phyloP scores from a whole-genome alignment of 129 eudicot species.

The Centaurea solstitialis region DNA sequence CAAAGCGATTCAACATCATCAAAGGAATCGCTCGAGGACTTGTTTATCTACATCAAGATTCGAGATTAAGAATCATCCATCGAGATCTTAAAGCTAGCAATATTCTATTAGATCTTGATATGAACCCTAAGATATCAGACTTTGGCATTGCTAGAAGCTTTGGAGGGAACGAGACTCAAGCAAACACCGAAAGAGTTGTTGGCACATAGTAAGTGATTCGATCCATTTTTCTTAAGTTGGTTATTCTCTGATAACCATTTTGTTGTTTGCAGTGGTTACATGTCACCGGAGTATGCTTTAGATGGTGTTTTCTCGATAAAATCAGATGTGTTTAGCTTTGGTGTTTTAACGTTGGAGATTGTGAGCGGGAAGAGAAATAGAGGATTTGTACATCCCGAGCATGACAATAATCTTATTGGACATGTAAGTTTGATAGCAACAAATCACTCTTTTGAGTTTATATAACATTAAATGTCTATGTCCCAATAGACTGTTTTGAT shows the following conservation, averaged over 20 bases:
- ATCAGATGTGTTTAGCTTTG: conserved; percentile 51
- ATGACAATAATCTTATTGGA: conserved; percentile 42
- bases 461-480: too few species aligned
- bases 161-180: conserved; percentile 32
- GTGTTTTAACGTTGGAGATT: conserved; percentile 41
- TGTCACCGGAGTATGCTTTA: conserved; percentile 51
- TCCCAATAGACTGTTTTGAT: background rate
- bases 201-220: conserved; percentile 37
- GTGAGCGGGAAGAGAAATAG: conserved; percentile 44
- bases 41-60: conserved; percentile 54
- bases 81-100: conserved; percentile 48
- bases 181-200: conserved; percentile 38
- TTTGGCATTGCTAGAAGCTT: conserved; percentile 42
- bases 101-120: conserved; percentile 35
- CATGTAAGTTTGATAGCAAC: conserved; percentile 22
- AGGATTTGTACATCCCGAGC: conserved; percentile 29
- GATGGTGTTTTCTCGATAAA: conserved; percentile 47
- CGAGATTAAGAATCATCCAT: conserved; percentile 47
- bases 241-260: background rate
- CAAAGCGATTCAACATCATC: conserved; percentile 31
- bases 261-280: conserved; percentile 33
- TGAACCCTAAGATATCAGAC: conserved; percentile 48
- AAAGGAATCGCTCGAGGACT: conserved; percentile 49
- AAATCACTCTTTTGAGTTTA: background rate
- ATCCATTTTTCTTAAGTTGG: too few species aligned